Base-by-base conservation (phyloP, 2,329 filamentous ascomycete species). In the Dothiorella sarmentorum region DNA sequence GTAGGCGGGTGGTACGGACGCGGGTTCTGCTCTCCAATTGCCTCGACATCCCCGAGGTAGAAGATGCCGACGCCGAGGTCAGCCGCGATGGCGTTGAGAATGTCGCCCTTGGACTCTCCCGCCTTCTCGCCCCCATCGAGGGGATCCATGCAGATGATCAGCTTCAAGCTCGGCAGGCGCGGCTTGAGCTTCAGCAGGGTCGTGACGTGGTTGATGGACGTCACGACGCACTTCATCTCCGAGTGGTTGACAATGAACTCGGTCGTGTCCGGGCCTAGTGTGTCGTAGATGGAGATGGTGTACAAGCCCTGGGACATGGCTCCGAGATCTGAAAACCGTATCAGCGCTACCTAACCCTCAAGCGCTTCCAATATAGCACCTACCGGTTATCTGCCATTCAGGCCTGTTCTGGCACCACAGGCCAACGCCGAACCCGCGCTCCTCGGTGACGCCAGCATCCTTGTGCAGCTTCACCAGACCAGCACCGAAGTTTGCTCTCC, bases 211-310 rank as follows among this genome's bases (percentile, higher is more conserved):
- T 85, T 85, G 44, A 97, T 78, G 26, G 89, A 91, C 60, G 89
- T 87, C 62, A 88, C 85, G 37, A 97, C 85, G 67, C 86, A 90
- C 60, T 81, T 74, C 59, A 97, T 78, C 62, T 86, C 82, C 57
- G 91, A 85, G 72, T 97, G 93, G 75, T 95, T 95, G 77, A 97
- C 88, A 74, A 99, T 97, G 77, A 90, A 97, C 76, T 97, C 91
- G 59, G 90, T 92, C 2, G 92, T 85, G 65, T 96, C 90, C 11
- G 93, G 88, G 9, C 93, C 93, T 4, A 99, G 84, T 11, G 93
- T 97, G 74, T 97, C 94, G 78, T 99, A 99, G 52, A 99, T 87
- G 4, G 93, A 96, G 58, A 99, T 91, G 20, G 88, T 90, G 76
- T 82, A 97, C 27, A 97, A 84, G 7, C 88, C 85, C 74, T 97